Conservation (phyloP, 1,284 basidiomycete genomes). For the Phellinidium pouzarii region DNA sequence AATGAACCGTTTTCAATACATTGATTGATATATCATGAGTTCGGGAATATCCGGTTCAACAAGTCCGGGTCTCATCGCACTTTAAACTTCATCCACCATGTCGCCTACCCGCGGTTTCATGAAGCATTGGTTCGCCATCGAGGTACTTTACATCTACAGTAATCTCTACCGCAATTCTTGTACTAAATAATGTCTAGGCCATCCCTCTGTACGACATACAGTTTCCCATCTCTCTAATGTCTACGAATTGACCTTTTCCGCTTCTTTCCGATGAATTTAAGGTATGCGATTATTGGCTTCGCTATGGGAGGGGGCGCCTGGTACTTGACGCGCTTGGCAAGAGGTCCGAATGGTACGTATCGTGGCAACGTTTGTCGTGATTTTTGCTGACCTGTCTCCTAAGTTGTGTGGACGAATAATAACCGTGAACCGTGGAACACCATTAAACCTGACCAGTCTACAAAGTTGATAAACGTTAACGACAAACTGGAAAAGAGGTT, state of each 20-base stretch:
- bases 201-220: slow-evolving; percentile 60
- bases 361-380: neutral
- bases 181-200: slow-evolving; percentile 39
- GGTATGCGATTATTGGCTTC: slow-evolving; percentile 64
- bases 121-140: slow-evolving; percentile 78
- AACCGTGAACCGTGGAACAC: slow-evolving; percentile 80
- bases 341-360: slow-evolving; percentile 58
- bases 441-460: slow-evolving; percentile 63
- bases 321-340: slow-evolving; percentile 68
- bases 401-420: slow-evolving; percentile 74
- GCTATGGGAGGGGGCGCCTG: slow-evolving; percentile 61
- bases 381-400: slow-evolving; percentile 1
- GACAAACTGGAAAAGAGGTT: slow-evolving; percentile 69
- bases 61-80: neutral
- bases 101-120: slow-evolving; percentile 33
- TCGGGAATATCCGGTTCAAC: slow-evolving; percentile 11
- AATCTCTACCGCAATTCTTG: neutral
- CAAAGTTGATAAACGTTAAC: slow-evolving; percentile 62
- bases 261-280: slow-evolving; percentile 27
- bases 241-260: slow-evolving; percentile 5
- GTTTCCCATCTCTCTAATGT: slow-evolving; percentile 16
- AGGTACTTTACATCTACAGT: slow-evolving; percentile 40
- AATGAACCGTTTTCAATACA: neutral
- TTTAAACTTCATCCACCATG: slow-evolving; percentile 1
- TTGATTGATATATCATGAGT: neutral